These are phyloP conservation scores for Fusarium sp. DNA, from an alignment of 2,329 filamentous ascomycete genomes.

Conservation along the genomic window DNA sequence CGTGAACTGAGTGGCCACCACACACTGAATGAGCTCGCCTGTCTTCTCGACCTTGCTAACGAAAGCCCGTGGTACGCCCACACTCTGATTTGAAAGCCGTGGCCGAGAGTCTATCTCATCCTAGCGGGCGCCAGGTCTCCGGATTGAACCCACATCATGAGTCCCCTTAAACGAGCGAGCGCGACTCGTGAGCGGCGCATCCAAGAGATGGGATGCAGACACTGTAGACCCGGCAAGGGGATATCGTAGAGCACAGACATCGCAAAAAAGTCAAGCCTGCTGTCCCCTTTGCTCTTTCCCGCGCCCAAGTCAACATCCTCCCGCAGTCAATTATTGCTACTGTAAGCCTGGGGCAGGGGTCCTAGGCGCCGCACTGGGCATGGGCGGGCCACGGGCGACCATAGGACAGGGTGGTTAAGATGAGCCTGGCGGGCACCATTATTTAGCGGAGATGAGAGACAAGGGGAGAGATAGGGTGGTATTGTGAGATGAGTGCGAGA, in stretches of 20 bases:
- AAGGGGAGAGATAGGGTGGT: constrained; percentile 30
- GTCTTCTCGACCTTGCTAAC: constrained; percentile 8
- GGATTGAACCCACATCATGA: neutral
- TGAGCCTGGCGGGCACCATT: constrained; percentile 48
- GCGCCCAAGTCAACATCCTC: neutral
- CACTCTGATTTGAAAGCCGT: constrained; percentile 24
- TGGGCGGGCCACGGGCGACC: constrained; percentile 29
- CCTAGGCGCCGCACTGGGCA: constrained; percentile 44
- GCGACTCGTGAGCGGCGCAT: neutral
- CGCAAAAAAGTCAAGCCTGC: constrained; percentile 3
- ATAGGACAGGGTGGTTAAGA: constrained; percentile 45
- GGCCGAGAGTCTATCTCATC: constrained; percentile 30
- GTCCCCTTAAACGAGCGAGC: neutral
- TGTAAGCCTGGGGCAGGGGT: constrained; percentile 32
- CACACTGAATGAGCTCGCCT: neutral
- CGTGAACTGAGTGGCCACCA: constrained; percentile 12
- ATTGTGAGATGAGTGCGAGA: constrained; percentile 13
- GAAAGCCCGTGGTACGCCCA: constrained; percentile 11
- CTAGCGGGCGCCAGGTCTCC: constrained; percentile 12
- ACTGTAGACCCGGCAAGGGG: neutral
- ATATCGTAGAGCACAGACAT: neutral
- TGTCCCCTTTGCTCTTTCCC: neutral
- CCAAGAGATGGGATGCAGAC: neutral
- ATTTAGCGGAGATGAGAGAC: constrained; percentile 50
- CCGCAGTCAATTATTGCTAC: constrained; percentile 16